These are phyloP conservation scores for Lachnellula willkommii DNA, from an alignment of 2,329 filamentous ascomycete species.

Conservation along the genomic window DNA sequence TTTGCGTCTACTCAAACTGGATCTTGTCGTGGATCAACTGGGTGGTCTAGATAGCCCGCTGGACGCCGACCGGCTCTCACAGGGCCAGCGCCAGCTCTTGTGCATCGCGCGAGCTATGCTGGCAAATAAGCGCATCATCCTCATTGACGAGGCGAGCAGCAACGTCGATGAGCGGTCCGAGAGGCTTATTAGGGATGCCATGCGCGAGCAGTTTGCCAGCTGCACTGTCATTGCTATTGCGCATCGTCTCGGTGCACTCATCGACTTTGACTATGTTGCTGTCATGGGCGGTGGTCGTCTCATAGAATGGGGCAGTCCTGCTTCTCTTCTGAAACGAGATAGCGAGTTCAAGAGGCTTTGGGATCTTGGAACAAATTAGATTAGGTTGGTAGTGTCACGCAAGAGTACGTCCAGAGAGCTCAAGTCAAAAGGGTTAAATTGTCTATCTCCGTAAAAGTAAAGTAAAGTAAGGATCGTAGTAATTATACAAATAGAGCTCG, in stretches of 20 bases:
- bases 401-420: too few species aligned
- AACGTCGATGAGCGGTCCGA: constrained; percentile 27
- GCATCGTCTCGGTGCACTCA: constrained; percentile 32
- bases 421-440: too few species aligned
- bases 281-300: constrained; percentile 49
- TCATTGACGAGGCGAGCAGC: constrained; percentile 30
- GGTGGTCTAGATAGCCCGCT: constrained; percentile 30
- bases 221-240: constrained; percentile 41
- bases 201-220: constrained; percentile 43
- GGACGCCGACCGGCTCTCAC: constrained; percentile 28
- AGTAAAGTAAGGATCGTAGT: too few species aligned
- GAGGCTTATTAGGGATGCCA: constrained; percentile 32
- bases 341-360: not conserved
- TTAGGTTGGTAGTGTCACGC: not conserved
- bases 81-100: constrained; percentile 44
- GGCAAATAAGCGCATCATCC: constrained; percentile 26
- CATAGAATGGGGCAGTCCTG: constrained; percentile 80
- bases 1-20: constrained; percentile 65
- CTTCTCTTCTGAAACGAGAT: constrained; percentile 48
- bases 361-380: not conserved
- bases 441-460: too few species aligned
- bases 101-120: constrained; percentile 41
- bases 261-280: constrained; percentile 41
- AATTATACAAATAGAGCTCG: too few species aligned
- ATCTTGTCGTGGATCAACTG: not conserved